phyloP scores from a whole-genome alignment of 2,329 filamentous ascomycete genomes.

The Colletotrichum lini region DNA sequence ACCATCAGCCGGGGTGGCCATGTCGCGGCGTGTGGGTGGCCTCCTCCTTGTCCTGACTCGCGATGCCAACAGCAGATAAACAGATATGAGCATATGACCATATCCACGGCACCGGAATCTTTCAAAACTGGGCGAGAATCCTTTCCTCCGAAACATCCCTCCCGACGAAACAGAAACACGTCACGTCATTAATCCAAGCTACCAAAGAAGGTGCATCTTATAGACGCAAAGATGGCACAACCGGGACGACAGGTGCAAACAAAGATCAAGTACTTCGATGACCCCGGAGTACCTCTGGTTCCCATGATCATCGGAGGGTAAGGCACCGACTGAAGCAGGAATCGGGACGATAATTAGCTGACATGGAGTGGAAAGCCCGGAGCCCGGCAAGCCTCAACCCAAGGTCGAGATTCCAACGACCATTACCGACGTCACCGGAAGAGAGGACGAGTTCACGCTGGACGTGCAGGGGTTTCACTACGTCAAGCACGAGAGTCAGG shows the following conservation, averaged over 20 bases:
- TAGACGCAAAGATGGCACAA: conserved; percentile 1
- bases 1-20: conserved; percentile 21
- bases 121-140: neutral
- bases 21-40: neutral
- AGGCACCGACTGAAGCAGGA: neutral
- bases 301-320: conserved; percentile 40
- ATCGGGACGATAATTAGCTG: neutral
- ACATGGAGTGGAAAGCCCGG: conserved; percentile 11
- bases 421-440: conserved; percentile 70
- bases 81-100: neutral
- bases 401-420: conserved; percentile 69
- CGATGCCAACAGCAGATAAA: conserved; percentile 23
- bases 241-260: conserved; percentile 32
- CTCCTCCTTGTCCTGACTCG: conserved; percentile 29
- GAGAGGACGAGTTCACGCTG: conserved; percentile 75
- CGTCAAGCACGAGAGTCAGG: conserved; percentile 64
- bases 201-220: neutral
- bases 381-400: conserved; percentile 54
- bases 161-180: too few relatives aligned
- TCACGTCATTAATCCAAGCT: neutral
- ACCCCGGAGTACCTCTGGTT: conserved; percentile 38
- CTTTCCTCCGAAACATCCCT: neutral
- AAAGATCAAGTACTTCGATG: conserved; percentile 40
- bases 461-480: conserved; percentile 70
- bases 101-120: neutral